These are phyloP conservation scores for Geotrichum australiense DNA, from an alignment of 1,139 yeast species.

Conservation along the genomic window DNA sequence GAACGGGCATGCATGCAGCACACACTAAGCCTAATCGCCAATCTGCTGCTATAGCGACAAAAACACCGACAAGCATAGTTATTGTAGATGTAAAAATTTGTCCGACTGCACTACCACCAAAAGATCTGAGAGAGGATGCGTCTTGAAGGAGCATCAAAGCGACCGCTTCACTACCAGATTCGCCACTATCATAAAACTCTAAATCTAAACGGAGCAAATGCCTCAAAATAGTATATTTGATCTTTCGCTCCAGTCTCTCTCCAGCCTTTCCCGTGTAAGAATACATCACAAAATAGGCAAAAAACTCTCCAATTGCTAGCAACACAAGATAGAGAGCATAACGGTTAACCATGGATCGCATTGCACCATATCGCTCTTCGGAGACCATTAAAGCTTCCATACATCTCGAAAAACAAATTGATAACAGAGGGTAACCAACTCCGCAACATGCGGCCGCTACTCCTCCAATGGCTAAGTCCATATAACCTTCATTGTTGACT, in stretches of 20 bases:
- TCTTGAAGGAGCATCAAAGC: constrained; percentile 38
- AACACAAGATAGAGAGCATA: constrained; percentile 38
- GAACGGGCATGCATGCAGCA: constrained; percentile 55
- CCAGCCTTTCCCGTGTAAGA: constrained; percentile 24
- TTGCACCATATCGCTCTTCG: constrained; percentile 27
- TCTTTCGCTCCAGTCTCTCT: constrained; percentile 30
- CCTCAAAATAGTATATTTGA: constrained; percentile 31
- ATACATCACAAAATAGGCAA: constrained; percentile 31
- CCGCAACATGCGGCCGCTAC: constrained; percentile 33
- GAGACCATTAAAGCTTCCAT: constrained; percentile 36
- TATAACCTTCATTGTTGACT: constrained; percentile 28
- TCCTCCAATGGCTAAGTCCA: constrained; percentile 31
- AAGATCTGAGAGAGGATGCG: constrained; percentile 64
- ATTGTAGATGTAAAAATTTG: constrained; percentile 69
- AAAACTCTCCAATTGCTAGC: constrained; percentile 35
- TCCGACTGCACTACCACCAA: constrained; percentile 82
- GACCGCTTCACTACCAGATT: constrained; percentile 13
- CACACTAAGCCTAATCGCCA: constrained; percentile 56
- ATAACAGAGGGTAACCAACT: constrained; percentile 37
- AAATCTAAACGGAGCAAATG: constrained; percentile 62
- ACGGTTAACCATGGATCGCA: constrained; percentile 35
- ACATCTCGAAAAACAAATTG: constrained; percentile 36
- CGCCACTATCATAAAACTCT: constrained; percentile 57
- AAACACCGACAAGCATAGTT: constrained; percentile 63
- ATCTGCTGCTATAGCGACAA: constrained; percentile 61